phyloP scores from a whole-genome alignment of 108 stramenopile genomes.

The Epipyxis sp. region DNA sequence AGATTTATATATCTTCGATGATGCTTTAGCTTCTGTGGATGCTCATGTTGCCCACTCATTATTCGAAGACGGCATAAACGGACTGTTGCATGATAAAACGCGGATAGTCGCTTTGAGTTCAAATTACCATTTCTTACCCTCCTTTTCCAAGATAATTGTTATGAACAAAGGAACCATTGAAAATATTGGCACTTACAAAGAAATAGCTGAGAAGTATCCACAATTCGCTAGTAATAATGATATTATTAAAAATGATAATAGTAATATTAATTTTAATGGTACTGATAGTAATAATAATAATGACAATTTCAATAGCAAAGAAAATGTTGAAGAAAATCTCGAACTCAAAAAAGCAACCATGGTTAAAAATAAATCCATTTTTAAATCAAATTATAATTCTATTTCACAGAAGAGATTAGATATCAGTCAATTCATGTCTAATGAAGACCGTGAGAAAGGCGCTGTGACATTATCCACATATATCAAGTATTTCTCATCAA shows the following conservation, averaged over 20 bases:
- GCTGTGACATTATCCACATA: conserved; percentile 1
- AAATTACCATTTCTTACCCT: conserved; percentile 64
- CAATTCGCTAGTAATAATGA: background rate
- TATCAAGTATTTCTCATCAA: background rate
- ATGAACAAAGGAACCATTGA: conserved; percentile 69
- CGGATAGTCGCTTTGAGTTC: background rate
- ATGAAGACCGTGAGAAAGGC: conserved; percentile 18
- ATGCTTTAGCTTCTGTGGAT: conserved; percentile 86
- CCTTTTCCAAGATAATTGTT: conserved; percentile 76
- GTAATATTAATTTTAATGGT: background rate
- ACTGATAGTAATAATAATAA: background rate
- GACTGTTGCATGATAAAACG: background rate
- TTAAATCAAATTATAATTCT: background rate
- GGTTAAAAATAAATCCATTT: background rate
- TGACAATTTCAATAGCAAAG: background rate
- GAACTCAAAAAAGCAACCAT: background rate
- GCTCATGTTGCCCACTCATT: conserved; percentile 91
- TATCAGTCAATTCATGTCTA: background rate
- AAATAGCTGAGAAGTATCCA: conserved; percentile 69
- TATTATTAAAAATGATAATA: background rate
- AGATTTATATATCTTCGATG: conserved; percentile 76
- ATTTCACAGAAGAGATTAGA: background rate
- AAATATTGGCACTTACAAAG: conserved; percentile 60
- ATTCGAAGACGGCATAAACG: conserved; percentile 50
- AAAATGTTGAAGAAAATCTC: background rate